Percentiles rank a stretch among this genome's conserved stretches.
phyloP scores from a whole-genome alignment of 306 rosid genomes.

The Senna tora region DNA sequence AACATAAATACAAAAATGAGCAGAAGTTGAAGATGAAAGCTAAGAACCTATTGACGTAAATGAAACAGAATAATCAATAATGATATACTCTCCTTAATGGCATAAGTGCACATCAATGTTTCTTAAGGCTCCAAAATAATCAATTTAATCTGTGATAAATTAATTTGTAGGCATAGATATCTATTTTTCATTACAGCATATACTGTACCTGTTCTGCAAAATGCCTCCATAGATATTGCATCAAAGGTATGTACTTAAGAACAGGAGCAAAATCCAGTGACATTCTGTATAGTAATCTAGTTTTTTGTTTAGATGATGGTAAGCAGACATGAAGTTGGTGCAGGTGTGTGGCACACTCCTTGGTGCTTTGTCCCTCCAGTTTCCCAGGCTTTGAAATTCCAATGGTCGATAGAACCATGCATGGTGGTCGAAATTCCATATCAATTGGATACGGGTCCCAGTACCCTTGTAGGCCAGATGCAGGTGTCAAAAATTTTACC shows the following conservation, averaged over 20 bases:
- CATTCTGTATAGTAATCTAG: conserved; percentile 74
- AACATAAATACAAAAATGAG: not conserved
- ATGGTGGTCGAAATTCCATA: conserved; percentile 80
- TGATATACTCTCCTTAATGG: not conserved
- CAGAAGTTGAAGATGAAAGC: not conserved
- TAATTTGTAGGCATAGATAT: not conserved
- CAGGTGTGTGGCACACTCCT: conserved; percentile 68
- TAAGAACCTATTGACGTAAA: not conserved
- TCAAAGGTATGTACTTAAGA: conserved; percentile 52
- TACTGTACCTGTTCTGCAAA: conserved; percentile 25
- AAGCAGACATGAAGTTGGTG: conserved; percentile 82
- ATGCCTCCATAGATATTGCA: conserved; percentile 31
- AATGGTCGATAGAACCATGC: conserved; percentile 79
- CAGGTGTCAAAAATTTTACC: conserved; percentile 73
- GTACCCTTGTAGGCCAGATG: conserved; percentile 72
- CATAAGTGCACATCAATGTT: not conserved
- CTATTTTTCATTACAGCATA: not conserved
- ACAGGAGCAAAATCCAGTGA: conserved; percentile 72
- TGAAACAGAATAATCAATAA: not conserved
- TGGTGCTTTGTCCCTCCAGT: conserved; percentile 65
- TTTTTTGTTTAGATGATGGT: conserved; percentile 64
- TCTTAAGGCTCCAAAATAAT: not conserved
- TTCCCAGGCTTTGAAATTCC: conserved; percentile 83
- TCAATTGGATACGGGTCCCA: conserved; percentile 89
- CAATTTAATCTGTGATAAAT: not conserved